Base-by-base conservation (phyloP, 495 filamentous ascomycete genomes). In the Aspergillus egyptiacus region DNA sequence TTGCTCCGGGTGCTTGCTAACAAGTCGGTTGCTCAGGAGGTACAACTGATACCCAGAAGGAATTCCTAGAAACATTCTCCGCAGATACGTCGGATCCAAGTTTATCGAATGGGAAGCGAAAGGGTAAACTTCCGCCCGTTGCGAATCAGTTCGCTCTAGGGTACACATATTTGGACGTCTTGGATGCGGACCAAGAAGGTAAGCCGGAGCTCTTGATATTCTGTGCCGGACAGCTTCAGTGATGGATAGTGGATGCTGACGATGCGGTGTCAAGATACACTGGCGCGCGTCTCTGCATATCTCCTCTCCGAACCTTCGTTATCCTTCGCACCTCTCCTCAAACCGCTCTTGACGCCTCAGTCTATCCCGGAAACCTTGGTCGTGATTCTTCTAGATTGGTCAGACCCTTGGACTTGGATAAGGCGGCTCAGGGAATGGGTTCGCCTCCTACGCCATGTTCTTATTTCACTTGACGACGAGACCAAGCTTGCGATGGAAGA, bases 141-240 rank as follows among this genome's bases (percentile, higher is more conserved):
- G 91, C 91, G 34, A 97, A 97, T 61, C 84, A 85, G 50, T 95
- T 94, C 64, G 91, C 91, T 9, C 68, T 97, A 45, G 91, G 91
- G 38, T 96, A 96, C 66, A 95, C 91, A 40, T 97, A 95, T 64
- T 85, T 89, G 61, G 90, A 97, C 70, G 89, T 97, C 32, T 72
- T 95, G 24, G 91, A 96, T 71, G 85, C 89, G 46, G 91, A 97
- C 62, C 89, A 94, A 58, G 91, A 97, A 79, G 87, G 87, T 89
- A 62, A 53, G 59, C 27, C 17, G 14, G 11, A 17, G 24, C 23
- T 13, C 15, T 9, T 33, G 11, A 14, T 55, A 13, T 24, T 1
- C 11, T 14, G 9, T 4, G 8, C 28, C 5, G 15, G 36, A 8
- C 31, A 31, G 15, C 3, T 33, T 35, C 7, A 36, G 5, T 25